Evolutionary conservation across 140 eudicot genomes (phyloP), one percentile per base, ranked within the genome.

Genomic region (Erigeron philadelphicus): DNA sequence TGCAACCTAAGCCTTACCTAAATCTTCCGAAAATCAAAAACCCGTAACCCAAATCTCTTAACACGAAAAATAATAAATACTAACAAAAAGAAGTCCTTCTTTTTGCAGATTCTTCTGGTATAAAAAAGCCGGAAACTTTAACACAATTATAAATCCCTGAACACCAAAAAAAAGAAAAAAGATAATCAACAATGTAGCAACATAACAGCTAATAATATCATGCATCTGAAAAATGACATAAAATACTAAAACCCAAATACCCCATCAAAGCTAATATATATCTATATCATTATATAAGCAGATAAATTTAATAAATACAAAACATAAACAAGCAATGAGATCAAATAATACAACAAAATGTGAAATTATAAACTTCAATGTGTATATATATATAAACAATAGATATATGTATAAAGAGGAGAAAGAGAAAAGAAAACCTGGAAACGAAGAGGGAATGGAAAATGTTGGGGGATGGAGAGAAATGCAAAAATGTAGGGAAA

Each of bases 401-500:
- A 21, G 25, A 61, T 10, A n/a, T 6, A 41, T 15, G 12, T 0
- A 7, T 62, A 15, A 60, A 38, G 15, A 23, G 9, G 42, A 46
- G 47, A 71, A 71, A 61, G 63, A 43, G 1, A 12, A 49, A 72
- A 13, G 63, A 72, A 19, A 72, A 72, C 76, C 76, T 72, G 76
- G 76, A 48, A 48, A 72, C 62, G 60, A 63, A 72, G 42, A 68
- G 17, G 31, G 76, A 61, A 72, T 31, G 64, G 25, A 21, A 40
- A 47, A 40, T 18, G 76, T 72, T 61, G 76, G 62, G 43, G 68
- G 49, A 59, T 23, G 68, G 40, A 59, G 75, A 59, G 70, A 72
- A 31, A 72, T 61, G 76, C 76, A 72, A 60, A 52, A 72, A 31
- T 61, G 76, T 72, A 72, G 76, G 76, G 53, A 43, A 72, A 31